Evolutionary conservation across 2,329 filamentous ascomycete genomes (phyloP).

Genomic region (Rugonectria rugulosa): DNA sequence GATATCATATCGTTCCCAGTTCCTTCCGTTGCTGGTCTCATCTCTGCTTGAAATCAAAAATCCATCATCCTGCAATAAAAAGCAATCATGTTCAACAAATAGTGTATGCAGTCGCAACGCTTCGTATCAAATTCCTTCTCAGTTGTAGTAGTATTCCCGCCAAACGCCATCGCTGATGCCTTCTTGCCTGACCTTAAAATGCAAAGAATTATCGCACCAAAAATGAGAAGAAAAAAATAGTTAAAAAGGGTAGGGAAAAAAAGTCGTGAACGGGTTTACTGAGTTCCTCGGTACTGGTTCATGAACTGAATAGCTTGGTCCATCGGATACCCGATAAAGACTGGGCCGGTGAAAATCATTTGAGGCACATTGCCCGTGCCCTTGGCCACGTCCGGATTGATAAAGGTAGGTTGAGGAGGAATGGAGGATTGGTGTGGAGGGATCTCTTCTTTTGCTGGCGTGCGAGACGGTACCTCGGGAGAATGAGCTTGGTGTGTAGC

Average conservation of each 20-base stretch:
- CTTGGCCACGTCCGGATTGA: constrained; percentile 53
- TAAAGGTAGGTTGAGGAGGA: constrained; percentile 57
- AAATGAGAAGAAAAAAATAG: constrained; percentile 6
- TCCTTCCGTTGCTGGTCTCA: constrained; percentile 19
- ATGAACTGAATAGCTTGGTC: constrained; percentile 83
- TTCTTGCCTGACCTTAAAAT: constrained; percentile 17
- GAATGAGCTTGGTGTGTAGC: constrained; percentile 19
- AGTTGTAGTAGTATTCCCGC: constrained; percentile 8
- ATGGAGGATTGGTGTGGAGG: constrained; percentile 27
- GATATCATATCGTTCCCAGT: constrained; percentile 31
- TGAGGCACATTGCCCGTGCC: constrained; percentile 56
- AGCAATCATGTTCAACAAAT: background rate
- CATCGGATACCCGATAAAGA: constrained; percentile 90
- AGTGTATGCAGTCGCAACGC: constrained; percentile 25
- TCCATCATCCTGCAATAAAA: background rate
- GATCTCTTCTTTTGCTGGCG: constrained; percentile 31
- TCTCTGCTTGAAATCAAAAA: background rate
- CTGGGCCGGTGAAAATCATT: constrained; percentile 90
- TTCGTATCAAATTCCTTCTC: constrained; percentile 11
- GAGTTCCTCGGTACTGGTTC: constrained; percentile 59
- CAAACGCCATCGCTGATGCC: constrained; percentile 44
- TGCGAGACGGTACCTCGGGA: constrained; percentile 24
- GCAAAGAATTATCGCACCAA: too few species aligned
- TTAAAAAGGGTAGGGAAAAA: constrained; percentile 14
- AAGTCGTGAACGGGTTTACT: constrained; percentile 27